These are phyloP conservation scores for Rhodamnia argentea DNA, from an alignment of 345 rosid genomes.

Conservation along the genomic window DNA sequence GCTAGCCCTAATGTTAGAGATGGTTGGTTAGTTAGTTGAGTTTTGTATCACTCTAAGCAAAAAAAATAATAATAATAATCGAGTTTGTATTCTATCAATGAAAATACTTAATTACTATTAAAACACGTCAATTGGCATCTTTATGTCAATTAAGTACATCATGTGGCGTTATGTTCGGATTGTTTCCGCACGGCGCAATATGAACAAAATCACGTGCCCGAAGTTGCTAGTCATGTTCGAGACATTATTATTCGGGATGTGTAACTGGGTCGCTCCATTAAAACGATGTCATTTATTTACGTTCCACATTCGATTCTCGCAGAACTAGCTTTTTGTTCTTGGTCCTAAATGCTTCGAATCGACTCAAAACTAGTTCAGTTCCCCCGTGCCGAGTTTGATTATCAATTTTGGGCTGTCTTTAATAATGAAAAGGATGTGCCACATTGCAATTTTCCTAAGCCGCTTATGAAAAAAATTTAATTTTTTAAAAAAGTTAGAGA, in stretches of 20 bases:
- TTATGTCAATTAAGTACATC: not conserved
- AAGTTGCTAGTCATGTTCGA: not conserved
- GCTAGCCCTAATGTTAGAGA: not conserved
- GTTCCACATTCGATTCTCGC: not conserved
- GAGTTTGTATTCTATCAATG: not conserved
- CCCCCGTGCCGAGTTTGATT: not conserved
- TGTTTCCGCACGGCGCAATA: rapidly evolving
- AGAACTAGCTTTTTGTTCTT: not conserved
- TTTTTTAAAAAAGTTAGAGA: not conserved
- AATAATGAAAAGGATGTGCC: not conserved
- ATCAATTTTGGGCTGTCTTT: not conserved
- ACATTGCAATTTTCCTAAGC: not conserved
- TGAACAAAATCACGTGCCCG: not conserved
- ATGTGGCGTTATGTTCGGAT: rapidly evolving
- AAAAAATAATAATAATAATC: not conserved
- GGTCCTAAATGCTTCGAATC: not conserved
- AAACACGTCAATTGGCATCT: not conserved
- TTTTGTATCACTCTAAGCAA: not conserved
- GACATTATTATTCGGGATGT: not conserved
- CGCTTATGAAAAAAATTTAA: not conserved
- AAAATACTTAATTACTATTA: not conserved
- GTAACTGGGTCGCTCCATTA: not conserved
- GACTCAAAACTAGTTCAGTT: not conserved
- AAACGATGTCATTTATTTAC: not conserved
- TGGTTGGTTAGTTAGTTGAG: not conserved